phyloP scores from a whole-genome alignment of 2,329 filamentous ascomycete genomes.

The Diaporthe nobilis region DNA sequence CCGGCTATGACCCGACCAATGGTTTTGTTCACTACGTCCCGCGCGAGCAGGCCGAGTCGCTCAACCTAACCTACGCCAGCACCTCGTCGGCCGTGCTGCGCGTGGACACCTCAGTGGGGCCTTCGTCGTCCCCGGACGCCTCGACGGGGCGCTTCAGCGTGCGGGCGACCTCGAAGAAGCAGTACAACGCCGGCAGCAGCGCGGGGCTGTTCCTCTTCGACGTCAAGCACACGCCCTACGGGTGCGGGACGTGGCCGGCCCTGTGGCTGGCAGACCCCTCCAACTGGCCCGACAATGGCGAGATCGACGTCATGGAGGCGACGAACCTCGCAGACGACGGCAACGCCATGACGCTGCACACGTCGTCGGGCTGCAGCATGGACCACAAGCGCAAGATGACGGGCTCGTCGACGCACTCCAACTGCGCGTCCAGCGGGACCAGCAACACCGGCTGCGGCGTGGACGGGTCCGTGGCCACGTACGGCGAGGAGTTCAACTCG shows the following conservation, averaged over 20 bases:
- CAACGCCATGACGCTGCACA: conserved; percentile 74
- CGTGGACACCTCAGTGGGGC: conserved; percentile 70
- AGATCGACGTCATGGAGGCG: conserved; percentile 75
- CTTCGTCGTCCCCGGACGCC: conserved; percentile 49
- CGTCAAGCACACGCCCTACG: conserved; percentile 73
- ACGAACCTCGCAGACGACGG: conserved; percentile 68
- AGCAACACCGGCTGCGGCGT: conserved; percentile 72
- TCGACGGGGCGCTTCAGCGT: conserved; percentile 74
- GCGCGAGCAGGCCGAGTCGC: conserved; percentile 43
- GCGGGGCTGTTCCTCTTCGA: conserved; percentile 74
- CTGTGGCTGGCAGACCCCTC: conserved; percentile 74
- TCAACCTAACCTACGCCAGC: conserved; percentile 74
- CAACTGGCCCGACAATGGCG: conserved; percentile 75
- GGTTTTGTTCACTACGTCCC: conserved; percentile 70
- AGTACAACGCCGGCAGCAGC: conserved; percentile 66
- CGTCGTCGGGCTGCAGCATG: conserved; percentile 65
- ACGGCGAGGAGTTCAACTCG: conserved; percentile 66
- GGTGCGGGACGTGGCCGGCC: conserved; percentile 76
- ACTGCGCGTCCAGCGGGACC: conserved; percentile 67
- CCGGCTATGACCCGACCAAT: conserved; percentile 63
- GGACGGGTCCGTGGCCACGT: conserved; percentile 57
- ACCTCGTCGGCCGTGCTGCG: conserved; percentile 66
- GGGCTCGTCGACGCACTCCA: conserved; percentile 57
- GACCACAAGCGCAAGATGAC: conserved; percentile 67
- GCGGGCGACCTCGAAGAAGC: conserved; percentile 71